Percentiles rank a stretch among this genome's conserved stretches.
These are phyloP conservation scores for Knoxdaviesia capensis DNA, from an alignment of 2,329 filamentous ascomycete genomes.

Conservation along the genomic window DNA sequence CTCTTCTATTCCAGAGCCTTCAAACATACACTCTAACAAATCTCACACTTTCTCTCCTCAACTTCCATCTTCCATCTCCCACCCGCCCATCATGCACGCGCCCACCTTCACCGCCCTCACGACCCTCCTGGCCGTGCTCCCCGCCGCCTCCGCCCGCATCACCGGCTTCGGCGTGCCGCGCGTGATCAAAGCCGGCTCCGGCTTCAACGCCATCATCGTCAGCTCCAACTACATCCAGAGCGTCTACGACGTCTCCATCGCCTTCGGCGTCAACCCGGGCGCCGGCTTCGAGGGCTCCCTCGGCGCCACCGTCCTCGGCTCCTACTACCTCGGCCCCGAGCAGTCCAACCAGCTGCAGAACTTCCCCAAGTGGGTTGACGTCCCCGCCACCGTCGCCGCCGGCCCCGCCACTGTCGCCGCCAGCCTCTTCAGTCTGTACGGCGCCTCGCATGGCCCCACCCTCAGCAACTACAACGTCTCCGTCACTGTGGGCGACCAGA, in stretches of 20 bases:
- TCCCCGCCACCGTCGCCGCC: constrained; percentile 7
- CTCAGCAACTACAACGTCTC: constrained; percentile 10
- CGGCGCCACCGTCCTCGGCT: constrained; percentile 10
- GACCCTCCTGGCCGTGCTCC: constrained; percentile 5
- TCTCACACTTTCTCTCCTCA: too few species aligned
- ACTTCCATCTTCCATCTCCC: too few species aligned
- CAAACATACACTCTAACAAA: too few species aligned
- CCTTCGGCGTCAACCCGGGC: constrained; percentile 16
- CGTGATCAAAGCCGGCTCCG: constrained; percentile 16
- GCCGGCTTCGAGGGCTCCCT: constrained; percentile 10
- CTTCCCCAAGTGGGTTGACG: constrained; percentile 10
- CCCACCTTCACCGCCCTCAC: background rate
- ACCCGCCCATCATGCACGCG: too few species aligned
- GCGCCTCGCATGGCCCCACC: constrained; percentile 6
- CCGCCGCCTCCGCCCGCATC: constrained; percentile 17
- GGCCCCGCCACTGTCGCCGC: constrained; percentile 10
- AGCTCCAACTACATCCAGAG: constrained; percentile 22
- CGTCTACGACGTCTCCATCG: constrained; percentile 21
- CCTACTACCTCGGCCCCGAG: constrained; percentile 16
- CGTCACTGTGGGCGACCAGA: constrained; percentile 9
- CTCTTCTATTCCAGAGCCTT: too few species aligned
- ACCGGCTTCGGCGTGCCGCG: constrained; percentile 19
- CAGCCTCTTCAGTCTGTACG: constrained; percentile 11
- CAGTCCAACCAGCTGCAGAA: constrained; percentile 10
- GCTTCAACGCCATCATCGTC: constrained; percentile 17